Base-by-base conservation (phyloP, 495 filamentous ascomycete species). In the Apodospora peruviana region DNA sequence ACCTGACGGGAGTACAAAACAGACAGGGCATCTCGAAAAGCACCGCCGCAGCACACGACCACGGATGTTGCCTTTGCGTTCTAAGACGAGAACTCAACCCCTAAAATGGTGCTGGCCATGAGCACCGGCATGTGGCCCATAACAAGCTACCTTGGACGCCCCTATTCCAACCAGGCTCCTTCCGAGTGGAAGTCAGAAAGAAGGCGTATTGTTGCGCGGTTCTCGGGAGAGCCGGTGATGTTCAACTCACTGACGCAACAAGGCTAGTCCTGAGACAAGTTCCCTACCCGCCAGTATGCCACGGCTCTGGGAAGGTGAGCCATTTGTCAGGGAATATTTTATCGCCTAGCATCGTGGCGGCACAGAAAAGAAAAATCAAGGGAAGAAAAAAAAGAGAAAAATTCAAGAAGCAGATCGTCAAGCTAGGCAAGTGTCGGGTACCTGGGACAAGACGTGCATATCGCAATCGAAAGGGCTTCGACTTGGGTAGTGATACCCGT, bases 171-270 rank as follows among this genome's bases (percentile, higher is more conserved):
- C 2, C n/a, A n/a, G n/a, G n/a, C n/a, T n/a, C n/a, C n/a, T n/a
- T n/a, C n/a, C n/a, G n/a, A n/a, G n/a, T n/a, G n/a, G n/a, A n/a
- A n/a, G n/a, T n/a, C n/a, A n/a, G n/a, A n/a, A n/a, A n/a, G n/a
- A n/a, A n/a, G n/a, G 27, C 12, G 19, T 14, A 27, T 44, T 53
- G 44, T 53, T 45, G 50, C 50, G 50, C 50, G 50, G 50, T 53
- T 47, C 44, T 48, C 27, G 36, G 22, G 14, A 37, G n/a, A n/a
- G n/a, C n/a, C n/a, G n/a, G n/a, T n/a, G n/a, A n/a, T n/a, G n/a
- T n/a, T n/a, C n/a, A n/a, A n/a, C n/a, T n/a, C n/a, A n/a, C n/a
- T n/a, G n/a, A n/a, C n/a, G n/a, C n/a, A n/a, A n/a, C n/a, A n/a
- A n/a, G n/a, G n/a, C n/a, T n/a, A n/a, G n/a, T n/a, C n/a, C n/a